Conservation (phyloP, 108 stramenopile genomes). For the Mediolabrus comicus region DNA sequence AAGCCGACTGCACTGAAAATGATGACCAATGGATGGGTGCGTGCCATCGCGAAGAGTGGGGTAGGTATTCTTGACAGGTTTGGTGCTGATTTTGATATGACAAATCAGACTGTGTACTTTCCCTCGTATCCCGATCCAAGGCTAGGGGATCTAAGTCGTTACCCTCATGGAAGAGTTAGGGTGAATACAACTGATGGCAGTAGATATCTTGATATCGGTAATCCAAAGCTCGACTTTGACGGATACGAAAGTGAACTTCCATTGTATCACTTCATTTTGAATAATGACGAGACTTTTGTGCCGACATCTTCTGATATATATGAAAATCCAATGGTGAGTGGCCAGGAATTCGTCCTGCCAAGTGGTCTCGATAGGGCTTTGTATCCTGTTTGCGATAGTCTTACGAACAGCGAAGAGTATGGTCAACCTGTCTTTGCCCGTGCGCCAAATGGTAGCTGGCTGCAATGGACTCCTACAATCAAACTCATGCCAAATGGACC, state of each 20-base stretch:
- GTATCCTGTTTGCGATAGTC: slow-evolving; percentile 13
- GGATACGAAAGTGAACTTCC: slow-evolving; percentile 38
- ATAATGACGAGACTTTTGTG: slow-evolving; percentile 13
- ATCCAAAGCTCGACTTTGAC: slow-evolving; percentile 38
- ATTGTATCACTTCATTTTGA: slow-evolving; percentile 22
- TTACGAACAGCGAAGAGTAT: slow-evolving; percentile 20
- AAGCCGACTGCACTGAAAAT: slow-evolving; percentile 39
- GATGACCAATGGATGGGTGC: slow-evolving; percentile 39
- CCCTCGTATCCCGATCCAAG: slow-evolving; percentile 6
- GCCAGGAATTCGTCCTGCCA: slow-evolving; percentile 19
- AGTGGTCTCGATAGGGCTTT: slow-evolving; percentile 6
- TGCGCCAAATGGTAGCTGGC: slow-evolving; percentile 39
- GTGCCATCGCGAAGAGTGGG: slow-evolving; percentile 32
- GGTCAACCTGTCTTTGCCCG: slow-evolving; percentile 35
- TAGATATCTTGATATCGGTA: slow-evolving; percentile 30
- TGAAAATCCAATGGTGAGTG: slow-evolving; percentile 5
- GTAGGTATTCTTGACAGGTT: slow-evolving; percentile 18
- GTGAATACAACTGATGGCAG: slow-evolving; percentile 12
- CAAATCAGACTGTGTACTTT: slow-evolving; percentile 7
- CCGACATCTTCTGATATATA: slow-evolving; percentile 23
- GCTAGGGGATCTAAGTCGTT: slow-evolving; percentile 29
- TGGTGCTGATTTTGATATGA: slow-evolving; percentile 6
- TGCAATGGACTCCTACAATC: slow-evolving; percentile 32
- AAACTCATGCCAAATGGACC: slow-evolving; percentile 40
- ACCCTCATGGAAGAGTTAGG: slow-evolving; percentile 21